Base-by-base conservation (phyloP, 768 basidiomycete species). In the Pisolithus microcarpus region DNA sequence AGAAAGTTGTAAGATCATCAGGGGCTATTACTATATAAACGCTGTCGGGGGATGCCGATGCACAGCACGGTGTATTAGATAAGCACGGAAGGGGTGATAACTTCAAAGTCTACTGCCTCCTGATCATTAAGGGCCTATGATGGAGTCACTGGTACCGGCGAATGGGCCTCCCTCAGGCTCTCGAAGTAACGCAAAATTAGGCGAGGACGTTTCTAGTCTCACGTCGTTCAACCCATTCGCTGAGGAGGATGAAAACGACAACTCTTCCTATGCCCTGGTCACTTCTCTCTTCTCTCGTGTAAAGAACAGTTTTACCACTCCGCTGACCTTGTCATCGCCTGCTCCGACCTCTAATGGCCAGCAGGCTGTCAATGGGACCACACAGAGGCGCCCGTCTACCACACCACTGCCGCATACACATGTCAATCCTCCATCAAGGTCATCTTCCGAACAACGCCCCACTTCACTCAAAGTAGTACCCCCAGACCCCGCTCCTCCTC, bases 211-310 rank as follows among this genome's bases (percentile, higher is more conserved):
- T 40, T 76, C 78, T 42, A 80, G 82, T 61, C 70, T 93, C 51
- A 93, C 91, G 26, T 87, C 87, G 46, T 91, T 87, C 75, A 92
- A 92, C 64, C 89, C 89, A 6, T 93, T 91, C 72, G 82, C 87
- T n/a, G 88, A 91, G 62, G 91, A 93, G 64, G 90, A 92, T 63
- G 91, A 92, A 67, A 80, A 89, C 62, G 90, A 91, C 57, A 85
- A 88, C 59, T 85, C 88, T 7, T 91, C 87, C 15, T 91, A 90
- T 64, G 84, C 87, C 7, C 74, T 92, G 49, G 85, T 92, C 52
- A 82, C 87, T 0, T 87, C 86, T 19, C 72, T 93, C 24, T 77
- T 92, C 50, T 88, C 84, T 30, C 81, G 83, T 56, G 79, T 93
- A 75, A 90, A 85, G 72, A 91, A 78, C 59, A 84, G 86, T 6